Evolutionary conservation across 306 rosid species (phyloP).

Genomic region (Prunus fruticosa): DNA sequence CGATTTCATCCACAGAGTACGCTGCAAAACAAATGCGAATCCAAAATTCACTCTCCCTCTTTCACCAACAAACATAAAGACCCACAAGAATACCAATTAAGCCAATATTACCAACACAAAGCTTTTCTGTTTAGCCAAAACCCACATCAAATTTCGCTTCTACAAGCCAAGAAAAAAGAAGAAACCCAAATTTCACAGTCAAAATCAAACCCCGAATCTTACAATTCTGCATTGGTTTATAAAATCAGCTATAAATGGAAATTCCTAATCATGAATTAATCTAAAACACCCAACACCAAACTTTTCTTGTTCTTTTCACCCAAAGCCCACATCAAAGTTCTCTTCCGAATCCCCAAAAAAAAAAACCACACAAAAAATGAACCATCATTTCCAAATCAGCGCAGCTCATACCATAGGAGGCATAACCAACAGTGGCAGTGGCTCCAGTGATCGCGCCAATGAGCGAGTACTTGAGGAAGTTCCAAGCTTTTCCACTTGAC

Average conservation of each 20-base stretch:
- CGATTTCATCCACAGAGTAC: constrained; percentile 60
- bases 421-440: constrained; percentile 37
- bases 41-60: not conserved
- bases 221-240: not conserved
- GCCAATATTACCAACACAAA: not conserved
- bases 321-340: not conserved
- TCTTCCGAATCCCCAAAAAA: not conserved
- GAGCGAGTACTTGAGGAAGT: constrained; percentile 39
- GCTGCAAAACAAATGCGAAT: constrained; percentile 42
- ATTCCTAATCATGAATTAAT: not conserved
- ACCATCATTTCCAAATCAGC: not conserved
- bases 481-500: constrained; percentile 26
- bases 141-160: not conserved
- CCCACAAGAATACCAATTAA: not conserved
- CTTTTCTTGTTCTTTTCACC: not conserved
- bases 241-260: not conserved
- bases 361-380: not conserved
- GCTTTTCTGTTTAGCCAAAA: not conserved
- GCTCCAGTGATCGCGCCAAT: constrained; percentile 44
- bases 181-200: not conserved
- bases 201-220: not conserved
- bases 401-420: constrained; percentile 38
- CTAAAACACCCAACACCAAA: not conserved
- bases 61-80: constrained; percentile 8
- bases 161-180: not conserved